Conservation (phyloP, 73 alveolate genomes). For the Loxodes magnus region DNA sequence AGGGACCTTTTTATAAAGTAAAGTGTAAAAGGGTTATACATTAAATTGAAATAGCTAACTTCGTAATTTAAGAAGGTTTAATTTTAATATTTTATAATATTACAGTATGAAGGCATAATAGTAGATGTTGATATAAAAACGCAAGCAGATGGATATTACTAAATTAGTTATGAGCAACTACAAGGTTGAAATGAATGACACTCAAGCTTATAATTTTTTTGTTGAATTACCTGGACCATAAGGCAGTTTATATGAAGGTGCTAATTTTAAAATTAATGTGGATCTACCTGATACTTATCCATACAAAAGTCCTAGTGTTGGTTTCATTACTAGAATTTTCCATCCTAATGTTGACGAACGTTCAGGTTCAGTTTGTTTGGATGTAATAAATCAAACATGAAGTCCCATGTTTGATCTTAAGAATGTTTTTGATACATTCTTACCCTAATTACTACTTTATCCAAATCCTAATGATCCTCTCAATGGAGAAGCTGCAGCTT, state of each 20-base stretch:
- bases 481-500: constrained; percentile 83
- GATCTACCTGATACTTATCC: constrained; percentile 89
- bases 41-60: too few species aligned
- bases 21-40: too few species aligned
- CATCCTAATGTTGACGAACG: constrained; percentile 95
- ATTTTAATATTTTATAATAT: too few species aligned
- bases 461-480: constrained; percentile 95
- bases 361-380: constrained; percentile 89
- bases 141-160: constrained; percentile 80
- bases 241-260: constrained; percentile 89
- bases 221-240: constrained; percentile 70
- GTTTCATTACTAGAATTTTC: constrained; percentile 75
- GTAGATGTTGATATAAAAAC: too few species aligned
- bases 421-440: constrained; percentile 70
- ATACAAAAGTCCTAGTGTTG: constrained; percentile 84
- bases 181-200: constrained; percentile 40
- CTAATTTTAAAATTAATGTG: constrained; percentile 72
- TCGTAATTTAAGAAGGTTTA: too few species aligned
- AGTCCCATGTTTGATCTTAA: constrained; percentile 81
- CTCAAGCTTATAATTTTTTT: constrained; percentile 26
- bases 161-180: constrained; percentile 79
- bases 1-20: too few species aligned
- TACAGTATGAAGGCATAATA: too few species aligned
- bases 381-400: constrained; percentile 90
- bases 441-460: constrained; percentile 80